Percentiles rank a stretch among this genome's conserved stretches.
Conservation (phyloP, 805 yeast species). For the Brettanomyces anomalus region DNA sequence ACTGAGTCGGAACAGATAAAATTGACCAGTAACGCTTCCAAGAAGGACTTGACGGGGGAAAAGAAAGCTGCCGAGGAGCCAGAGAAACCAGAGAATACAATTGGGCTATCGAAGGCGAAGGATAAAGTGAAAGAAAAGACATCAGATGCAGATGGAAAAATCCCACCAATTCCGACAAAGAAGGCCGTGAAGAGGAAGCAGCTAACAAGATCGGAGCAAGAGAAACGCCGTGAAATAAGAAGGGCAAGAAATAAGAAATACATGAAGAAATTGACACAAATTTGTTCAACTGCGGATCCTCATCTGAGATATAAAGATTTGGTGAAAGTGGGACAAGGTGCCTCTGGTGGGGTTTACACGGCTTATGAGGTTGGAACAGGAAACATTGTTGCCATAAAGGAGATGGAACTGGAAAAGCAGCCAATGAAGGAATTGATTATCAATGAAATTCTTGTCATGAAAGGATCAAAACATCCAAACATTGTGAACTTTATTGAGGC, state of each 20-base stretch:
- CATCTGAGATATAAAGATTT: slow-evolving; percentile 55
- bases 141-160: slow-evolving; percentile 2
- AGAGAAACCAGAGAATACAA: not conserved
- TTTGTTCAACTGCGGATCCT: slow-evolving; percentile 85
- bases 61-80: not conserved
- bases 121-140: not conserved
- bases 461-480: slow-evolving; percentile 79
- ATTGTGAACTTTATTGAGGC: slow-evolving; percentile 93
- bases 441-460: slow-evolving; percentile 94
- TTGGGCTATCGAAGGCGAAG: not conserved
- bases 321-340: slow-evolving; percentile 94
- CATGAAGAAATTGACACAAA: slow-evolving; percentile 58
- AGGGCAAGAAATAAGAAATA: slow-evolving; percentile 64
- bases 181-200: slow-evolving; percentile 14
- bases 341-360: slow-evolving; percentile 93
- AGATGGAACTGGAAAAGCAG: slow-evolving; percentile 90
- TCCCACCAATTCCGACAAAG: slow-evolving; percentile 25
- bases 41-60: no score
- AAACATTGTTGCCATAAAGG: slow-evolving; percentile 82
- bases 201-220: slow-evolving; percentile 48
- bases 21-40: not conserved
- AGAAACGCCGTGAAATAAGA: slow-evolving; percentile 72
- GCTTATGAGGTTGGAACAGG: slow-evolving; percentile 56
- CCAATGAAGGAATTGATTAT: slow-evolving; percentile 93
- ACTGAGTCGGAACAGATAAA: not conserved